phyloP scores from a whole-genome alignment of 148 eudicot species.

The Persicaria tinctoria region DNA sequence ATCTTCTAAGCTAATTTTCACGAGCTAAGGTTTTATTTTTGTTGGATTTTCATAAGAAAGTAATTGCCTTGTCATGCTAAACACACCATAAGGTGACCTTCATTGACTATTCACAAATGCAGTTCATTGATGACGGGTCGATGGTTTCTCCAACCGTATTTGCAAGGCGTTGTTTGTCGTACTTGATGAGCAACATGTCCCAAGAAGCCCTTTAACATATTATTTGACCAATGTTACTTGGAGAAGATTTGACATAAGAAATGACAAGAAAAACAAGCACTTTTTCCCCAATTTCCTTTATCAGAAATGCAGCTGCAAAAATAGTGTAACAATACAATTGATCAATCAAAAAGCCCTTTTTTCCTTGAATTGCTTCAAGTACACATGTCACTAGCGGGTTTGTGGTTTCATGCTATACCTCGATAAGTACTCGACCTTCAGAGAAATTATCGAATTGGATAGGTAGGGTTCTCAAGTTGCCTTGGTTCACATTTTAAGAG shows the following conservation, averaged over 20 bases:
- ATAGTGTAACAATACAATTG: not conserved
- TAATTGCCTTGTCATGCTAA: not conserved
- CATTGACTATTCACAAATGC: conserved; percentile 8
- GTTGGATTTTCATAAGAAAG: not conserved
- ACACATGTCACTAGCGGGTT: not conserved
- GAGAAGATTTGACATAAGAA: not conserved
- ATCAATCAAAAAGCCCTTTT: not conserved
- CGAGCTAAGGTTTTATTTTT: too few relatives aligned
- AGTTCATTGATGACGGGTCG: conserved; percentile 46
- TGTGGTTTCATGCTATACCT: not conserved
- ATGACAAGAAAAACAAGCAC: not conserved
- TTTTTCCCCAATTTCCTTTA: not conserved
- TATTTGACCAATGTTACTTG: too few relatives aligned
- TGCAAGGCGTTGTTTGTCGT: conserved; percentile 49
- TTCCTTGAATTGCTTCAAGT: not conserved
- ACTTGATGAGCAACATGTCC: conserved; percentile 36
- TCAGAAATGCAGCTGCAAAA: too few relatives aligned
- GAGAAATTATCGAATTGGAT: too few relatives aligned
- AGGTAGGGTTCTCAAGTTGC: too few relatives aligned
- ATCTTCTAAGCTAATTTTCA: too few relatives aligned
- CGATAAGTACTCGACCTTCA: not conserved
- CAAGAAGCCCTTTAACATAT: too few relatives aligned
- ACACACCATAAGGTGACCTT: not conserved
- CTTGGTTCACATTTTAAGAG: too few relatives aligned
- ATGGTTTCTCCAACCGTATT: conserved; percentile 67